These are phyloP conservation scores for Gaeumannomyces tritici DNA, from an alignment of 2,329 filamentous ascomycete genomes.

Conservation along the genomic window DNA sequence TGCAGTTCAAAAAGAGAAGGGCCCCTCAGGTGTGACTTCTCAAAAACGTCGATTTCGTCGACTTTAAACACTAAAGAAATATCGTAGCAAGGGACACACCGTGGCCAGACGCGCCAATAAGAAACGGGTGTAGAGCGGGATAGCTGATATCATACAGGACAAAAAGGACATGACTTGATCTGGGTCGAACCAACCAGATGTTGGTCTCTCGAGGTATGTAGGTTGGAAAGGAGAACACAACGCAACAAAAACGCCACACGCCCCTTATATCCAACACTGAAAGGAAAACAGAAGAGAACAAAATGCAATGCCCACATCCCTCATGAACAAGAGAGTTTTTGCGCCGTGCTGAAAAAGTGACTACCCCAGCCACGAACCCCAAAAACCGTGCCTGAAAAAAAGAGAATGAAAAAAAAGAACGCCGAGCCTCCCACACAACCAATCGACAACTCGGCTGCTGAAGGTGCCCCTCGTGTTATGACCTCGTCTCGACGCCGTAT, in stretches of 20 bases:
- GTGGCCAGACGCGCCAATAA: neutral
- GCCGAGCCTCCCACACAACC: neutral
- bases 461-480: neutral
- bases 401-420: neutral
- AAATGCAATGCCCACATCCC: neutral
- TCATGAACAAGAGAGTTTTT: neutral
- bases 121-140: neutral
- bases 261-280: neutral
- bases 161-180: neutral
- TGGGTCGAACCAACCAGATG: neutral
- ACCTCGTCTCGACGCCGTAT: slow-evolving; percentile 1
- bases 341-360: neutral
- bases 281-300: neutral
- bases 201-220: neutral
- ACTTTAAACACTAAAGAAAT: too few relatives aligned
- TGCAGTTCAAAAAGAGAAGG: too few relatives aligned
- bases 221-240: neutral
- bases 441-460: neutral
- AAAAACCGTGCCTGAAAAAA: neutral
- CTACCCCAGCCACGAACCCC: neutral
- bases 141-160: neutral
- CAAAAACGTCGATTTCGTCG: too few relatives aligned
- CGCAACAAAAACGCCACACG: neutral
- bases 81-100: neutral
- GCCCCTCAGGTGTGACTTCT: too few relatives aligned